Evolutionary conservation across 768 basidiomycete genomes (phyloP).

Genomic region (Mrakia gelida): DNA sequence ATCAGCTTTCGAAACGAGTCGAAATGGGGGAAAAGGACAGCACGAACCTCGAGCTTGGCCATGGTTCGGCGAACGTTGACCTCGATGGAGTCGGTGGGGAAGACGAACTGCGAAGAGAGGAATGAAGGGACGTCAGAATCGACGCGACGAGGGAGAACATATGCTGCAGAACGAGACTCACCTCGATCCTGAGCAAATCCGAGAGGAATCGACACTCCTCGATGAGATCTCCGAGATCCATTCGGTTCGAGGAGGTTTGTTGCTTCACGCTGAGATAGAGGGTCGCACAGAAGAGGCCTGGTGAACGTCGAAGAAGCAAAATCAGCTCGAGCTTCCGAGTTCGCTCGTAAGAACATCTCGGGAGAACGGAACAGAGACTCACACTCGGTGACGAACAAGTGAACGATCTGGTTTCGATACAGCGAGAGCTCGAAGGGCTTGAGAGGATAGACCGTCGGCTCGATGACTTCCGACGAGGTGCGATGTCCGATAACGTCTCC

Average conservation of each 20-base stretch:
- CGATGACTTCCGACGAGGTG: slow-evolving; percentile 32
- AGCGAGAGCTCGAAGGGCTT: slow-evolving; percentile 37
- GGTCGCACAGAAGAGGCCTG: slow-evolving; percentile 15
- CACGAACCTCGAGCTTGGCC: slow-evolving; percentile 21
- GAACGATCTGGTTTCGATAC: slow-evolving; percentile 38
- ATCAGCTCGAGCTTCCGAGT: neutral
- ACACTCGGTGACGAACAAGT: slow-evolving; percentile 37
- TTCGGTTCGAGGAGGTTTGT: slow-evolving; percentile 25
- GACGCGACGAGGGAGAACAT: neutral
- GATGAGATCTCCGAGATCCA: slow-evolving; percentile 31
- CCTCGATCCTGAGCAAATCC: slow-evolving; percentile 35
- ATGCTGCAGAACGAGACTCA: neutral
- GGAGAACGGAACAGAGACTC: slow-evolving; percentile 19
- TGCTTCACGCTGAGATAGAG: slow-evolving; percentile 36
- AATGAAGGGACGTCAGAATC: neutral
- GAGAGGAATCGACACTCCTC: slow-evolving; percentile 35
- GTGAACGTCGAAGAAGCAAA: neutral
- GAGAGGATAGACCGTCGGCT: slow-evolving; percentile 35
- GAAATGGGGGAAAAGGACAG: neutral
- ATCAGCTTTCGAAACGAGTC: neutral
- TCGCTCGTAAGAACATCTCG: no score
- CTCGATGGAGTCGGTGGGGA: slow-evolving; percentile 35
- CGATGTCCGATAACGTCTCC: slow-evolving; percentile 36
- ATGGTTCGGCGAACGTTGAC: slow-evolving; percentile 34
- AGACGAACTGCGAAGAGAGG: slow-evolving; percentile 34